A percentile compares a stretch with the other conserved stretches of the same genome.
These are phyloP conservation scores for Cenococcum geophilum DNA, from an alignment of 495 filamentous ascomycete genomes.

Conservation along the genomic window DNA sequence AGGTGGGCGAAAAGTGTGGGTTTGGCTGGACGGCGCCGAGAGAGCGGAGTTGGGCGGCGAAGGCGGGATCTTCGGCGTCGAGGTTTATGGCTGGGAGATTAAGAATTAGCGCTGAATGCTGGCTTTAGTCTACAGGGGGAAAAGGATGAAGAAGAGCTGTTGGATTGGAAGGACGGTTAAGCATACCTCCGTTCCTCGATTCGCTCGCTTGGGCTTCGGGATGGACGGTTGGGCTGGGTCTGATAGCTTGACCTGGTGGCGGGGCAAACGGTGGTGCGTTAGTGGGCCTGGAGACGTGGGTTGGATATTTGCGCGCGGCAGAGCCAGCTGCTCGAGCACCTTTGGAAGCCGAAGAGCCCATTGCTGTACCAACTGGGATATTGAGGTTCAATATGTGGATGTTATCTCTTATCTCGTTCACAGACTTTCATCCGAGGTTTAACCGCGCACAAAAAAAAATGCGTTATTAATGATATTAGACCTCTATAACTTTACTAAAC, in stretches of 20 bases:
- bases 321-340: slow-evolving; percentile 49
- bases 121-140: no score
- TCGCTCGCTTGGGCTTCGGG: slow-evolving; percentile 33
- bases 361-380: slow-evolving; percentile 27
- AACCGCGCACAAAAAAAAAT: no score
- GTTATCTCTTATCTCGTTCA: no score
- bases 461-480: no score
- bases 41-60: slow-evolving; percentile 54
- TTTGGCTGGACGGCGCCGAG: slow-evolving; percentile 60
- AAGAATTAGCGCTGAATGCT: not conserved
- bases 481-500: no score
- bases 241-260: slow-evolving; percentile 23
- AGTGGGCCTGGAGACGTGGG: slow-evolving; percentile 39
- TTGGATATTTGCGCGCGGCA: slow-evolving; percentile 53
- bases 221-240: slow-evolving; percentile 37
- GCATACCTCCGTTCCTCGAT: slow-evolving; percentile 35
- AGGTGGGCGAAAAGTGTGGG: slow-evolving; percentile 53
- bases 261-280: slow-evolving; percentile 29
- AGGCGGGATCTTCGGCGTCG: slow-evolving; percentile 60
- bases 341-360: slow-evolving; percentile 62
- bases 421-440: no score
- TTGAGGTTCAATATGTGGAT: no score
- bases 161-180: not conserved
- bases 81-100: slow-evolving; percentile 52
- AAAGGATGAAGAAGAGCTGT: not conserved